A percentile compares a stretch with the other conserved stretches of the same genome.
These are phyloP conservation scores for Pseudopyricularia cyperi DNA, from an alignment of 2,329 filamentous ascomycete species.

Conservation along the genomic window DNA sequence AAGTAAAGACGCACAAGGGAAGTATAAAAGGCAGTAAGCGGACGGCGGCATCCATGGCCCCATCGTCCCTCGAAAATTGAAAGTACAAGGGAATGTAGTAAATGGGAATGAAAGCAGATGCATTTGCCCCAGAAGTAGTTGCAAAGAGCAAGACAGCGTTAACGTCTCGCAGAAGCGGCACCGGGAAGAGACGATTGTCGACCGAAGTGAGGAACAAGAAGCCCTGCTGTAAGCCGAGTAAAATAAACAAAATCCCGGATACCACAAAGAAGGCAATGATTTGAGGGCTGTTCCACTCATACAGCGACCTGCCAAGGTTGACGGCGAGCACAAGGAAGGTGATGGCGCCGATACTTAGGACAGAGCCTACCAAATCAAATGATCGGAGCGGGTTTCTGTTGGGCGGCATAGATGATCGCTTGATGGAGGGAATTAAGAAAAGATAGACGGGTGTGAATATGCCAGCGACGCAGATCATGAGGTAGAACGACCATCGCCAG, in stretches of 20 bases:
- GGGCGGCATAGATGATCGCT: too few species aligned
- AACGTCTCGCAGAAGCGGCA: too few species aligned
- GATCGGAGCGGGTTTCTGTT: conserved; percentile 6
- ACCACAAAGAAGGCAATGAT: conserved; percentile 8
- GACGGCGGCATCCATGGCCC: conserved; percentile 20
- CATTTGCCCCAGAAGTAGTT: too few species aligned
- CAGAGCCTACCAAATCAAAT: conserved; percentile 29
- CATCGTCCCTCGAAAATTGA: conserved; percentile 29
- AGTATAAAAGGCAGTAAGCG: conserved; percentile 24
- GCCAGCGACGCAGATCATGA: conserved; percentile 37
- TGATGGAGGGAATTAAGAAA: conserved; percentile 14
- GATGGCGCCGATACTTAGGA: conserved; percentile 27
- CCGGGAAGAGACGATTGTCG: too few species aligned
- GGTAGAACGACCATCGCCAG: conserved; percentile 38
- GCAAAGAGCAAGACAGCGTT: too few species aligned
- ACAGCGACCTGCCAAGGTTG: conserved; percentile 34
- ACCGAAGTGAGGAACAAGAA: too few species aligned
- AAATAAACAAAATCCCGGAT: conserved; percentile 20
- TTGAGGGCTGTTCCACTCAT: conserved; percentile 24
- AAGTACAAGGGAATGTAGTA: conserved; percentile 42
- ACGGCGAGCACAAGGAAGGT: conserved; percentile 31
- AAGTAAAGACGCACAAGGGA: not conserved
- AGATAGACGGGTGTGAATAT: conserved; percentile 9
- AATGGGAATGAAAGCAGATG: conserved; percentile 15
- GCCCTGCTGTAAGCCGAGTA: conserved; percentile 28